Evolutionary conservation across 352 stramenopile genomes (phyloP).

Genomic region (Phytopythium boreale): DNA sequence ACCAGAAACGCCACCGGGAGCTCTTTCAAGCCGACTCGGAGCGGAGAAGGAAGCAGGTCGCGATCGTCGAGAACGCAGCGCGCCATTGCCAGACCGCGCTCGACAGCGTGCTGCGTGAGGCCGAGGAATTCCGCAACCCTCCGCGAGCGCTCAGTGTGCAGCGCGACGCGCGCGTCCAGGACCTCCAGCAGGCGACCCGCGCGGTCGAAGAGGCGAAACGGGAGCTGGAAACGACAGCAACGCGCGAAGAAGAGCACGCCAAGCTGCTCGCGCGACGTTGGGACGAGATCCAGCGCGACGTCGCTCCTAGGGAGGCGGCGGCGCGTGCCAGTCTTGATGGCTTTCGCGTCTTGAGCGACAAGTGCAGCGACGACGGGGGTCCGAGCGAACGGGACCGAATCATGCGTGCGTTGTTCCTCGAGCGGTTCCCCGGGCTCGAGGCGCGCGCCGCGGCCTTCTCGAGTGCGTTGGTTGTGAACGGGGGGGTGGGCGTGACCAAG

Average conservation of each 20-base stretch:
- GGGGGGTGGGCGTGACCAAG: conserved; percentile 30
- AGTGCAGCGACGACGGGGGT: conserved; percentile 37
- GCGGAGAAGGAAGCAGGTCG: neutral
- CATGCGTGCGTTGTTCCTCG: conserved; percentile 56
- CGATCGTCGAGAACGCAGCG: conserved; percentile 19
- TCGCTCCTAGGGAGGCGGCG: neutral
- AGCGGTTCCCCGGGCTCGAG: conserved; percentile 62
- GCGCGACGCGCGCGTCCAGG: conserved; percentile 22
- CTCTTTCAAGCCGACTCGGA: neutral
- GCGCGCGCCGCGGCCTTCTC: conserved; percentile 58
- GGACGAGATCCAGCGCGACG: conserved; percentile 13
- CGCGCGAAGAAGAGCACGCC: conserved; percentile 9
- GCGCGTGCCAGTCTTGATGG: conserved; percentile 5
- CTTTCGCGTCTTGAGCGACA: conserved; percentile 7
- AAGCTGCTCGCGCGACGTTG: conserved; percentile 19
- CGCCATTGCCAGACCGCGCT: conserved; percentile 24
- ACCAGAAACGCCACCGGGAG: neutral
- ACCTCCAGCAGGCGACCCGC: conserved; percentile 28
- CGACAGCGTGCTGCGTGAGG: conserved; percentile 41
- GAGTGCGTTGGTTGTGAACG: conserved; percentile 27
- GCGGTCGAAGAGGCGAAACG: conserved; percentile 13
- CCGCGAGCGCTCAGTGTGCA: conserved; percentile 44
- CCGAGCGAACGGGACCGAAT: conserved; percentile 10
- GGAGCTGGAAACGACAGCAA: conserved; percentile 12
- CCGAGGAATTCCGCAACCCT: conserved; percentile 58